Base-by-base conservation (phyloP, 495 filamentous ascomycete genomes). In the Xylaria acuta region DNA sequence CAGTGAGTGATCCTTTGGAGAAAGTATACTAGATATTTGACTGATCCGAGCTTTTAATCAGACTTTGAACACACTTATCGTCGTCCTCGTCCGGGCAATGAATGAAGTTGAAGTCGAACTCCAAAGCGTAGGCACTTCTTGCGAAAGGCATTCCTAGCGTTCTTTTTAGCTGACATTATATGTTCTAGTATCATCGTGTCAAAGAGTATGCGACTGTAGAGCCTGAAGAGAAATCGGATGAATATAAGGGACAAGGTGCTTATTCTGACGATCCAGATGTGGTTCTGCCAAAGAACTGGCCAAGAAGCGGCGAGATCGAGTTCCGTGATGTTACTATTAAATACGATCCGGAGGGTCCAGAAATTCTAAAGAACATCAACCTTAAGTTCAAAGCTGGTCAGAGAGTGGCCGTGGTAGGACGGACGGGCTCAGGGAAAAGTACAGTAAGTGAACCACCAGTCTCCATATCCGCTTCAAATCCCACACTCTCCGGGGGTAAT, bases 381-480 rank as follows among this genome's bases (percentile, higher is more conserved):
- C 83, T 90, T 69, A 80, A 78, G 54, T 85, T 86, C 22, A 67
- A 79, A 9, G 80, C 88, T 20, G 88, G 88, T 14, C 84, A 89
- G 71, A 83, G 84, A 40, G 81, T 90, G 53, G 88, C 84, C 2
- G 79, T 90, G 45, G 84, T 88, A 9, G 88, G 88, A 22, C 84
- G 88, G 25, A 89, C 87, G 6, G 88, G 88, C 7, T 86, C 87
- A 30, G 88, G 88, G n/a, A 90, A 90, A 74, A 88, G 86, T 65
- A 87, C 86, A 47, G 80, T 82, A 77, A 76, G 81, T 73, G 11
- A 22, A 72, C 30, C 6, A 22, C 36, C 11, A 11, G 18, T 53
- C 40, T 51, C 7, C 20, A 34, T 16, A 0, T 22, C 47, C 1
- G 34, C 20, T 41, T 12, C 2, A 16, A 30, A 27, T n/a, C 47